phyloP scores from a whole-genome alignment of 2,329 filamentous ascomycete genomes.

The Elsinoe arachidis region DNA sequence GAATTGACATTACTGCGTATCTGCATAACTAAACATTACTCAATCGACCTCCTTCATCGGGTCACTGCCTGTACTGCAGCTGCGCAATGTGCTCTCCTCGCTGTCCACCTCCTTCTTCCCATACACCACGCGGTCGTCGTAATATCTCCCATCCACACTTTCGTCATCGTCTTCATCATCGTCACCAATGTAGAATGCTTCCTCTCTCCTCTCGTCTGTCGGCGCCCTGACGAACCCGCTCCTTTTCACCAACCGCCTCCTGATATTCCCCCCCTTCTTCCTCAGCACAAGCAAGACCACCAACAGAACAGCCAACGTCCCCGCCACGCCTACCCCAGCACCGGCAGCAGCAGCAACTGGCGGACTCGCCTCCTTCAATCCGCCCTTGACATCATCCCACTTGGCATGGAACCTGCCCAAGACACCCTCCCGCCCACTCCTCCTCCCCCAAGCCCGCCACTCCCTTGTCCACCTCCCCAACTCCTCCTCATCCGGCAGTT shows the following conservation, averaged over 20 bases:
- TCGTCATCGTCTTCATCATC: conserved; percentile 7
- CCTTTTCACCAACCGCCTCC: neutral
- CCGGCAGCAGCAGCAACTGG: neutral
- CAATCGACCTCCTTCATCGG: neutral
- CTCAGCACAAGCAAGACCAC: neutral
- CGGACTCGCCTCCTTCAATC: neutral
- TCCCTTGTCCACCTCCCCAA: neutral
- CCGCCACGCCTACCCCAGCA: neutral
- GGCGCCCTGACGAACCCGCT: neutral
- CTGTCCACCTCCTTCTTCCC: neutral
- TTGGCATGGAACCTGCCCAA: neutral
- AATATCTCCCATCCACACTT: neutral
- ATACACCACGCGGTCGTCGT: neutral
- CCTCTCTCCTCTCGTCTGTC: neutral
- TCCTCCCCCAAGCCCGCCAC: neutral
- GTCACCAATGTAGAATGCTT: neutral
- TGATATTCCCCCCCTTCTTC: neutral
- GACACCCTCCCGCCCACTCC: neutral
- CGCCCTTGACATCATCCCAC: conserved; percentile 6
- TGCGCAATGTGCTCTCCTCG: conserved; percentile 4
- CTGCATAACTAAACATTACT: neutral
- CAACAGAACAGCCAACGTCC: neutral
- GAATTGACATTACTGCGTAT: neutral
- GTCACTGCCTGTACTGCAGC: conserved; percentile 2
- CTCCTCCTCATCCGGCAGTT: neutral